Conservation (phyloP, 768 basidiomycete genomes). For the Guyanaporus albipodus region DNA sequence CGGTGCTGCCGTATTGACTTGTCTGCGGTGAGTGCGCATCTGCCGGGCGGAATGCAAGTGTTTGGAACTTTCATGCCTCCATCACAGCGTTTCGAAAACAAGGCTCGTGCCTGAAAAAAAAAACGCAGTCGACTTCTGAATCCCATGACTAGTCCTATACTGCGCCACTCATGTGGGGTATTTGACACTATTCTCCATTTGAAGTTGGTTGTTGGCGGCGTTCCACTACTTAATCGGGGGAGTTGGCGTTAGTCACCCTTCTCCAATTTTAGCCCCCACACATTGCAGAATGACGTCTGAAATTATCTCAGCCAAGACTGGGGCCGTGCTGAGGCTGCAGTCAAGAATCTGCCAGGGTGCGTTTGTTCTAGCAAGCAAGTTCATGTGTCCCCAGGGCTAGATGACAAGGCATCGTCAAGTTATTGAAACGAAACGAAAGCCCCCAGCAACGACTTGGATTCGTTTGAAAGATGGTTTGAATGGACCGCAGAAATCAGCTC, state of each 20-base stretch:
- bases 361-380: not conserved
- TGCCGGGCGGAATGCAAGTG: not conserved
- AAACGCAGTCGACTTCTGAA: not conserved
- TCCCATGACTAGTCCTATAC: not conserved
- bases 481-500: not conserved
- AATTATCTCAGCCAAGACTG: not conserved
- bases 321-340: not conserved
- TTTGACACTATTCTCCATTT: too few relatives aligned
- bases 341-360: not conserved
- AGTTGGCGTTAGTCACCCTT: not conserved
- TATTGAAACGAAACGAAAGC: not conserved
- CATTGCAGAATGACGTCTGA: not conserved
- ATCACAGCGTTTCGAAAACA: not conserved
- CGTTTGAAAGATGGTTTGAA: not conserved
- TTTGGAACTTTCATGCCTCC: not conserved
- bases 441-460: not conserved
- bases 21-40: not conserved
- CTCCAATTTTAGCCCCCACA: not conserved
- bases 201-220: too few relatives aligned
- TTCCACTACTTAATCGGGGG: not conserved
- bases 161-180: not conserved
- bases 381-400: not conserved
- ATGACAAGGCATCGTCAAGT: not conserved
- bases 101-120: constrained; percentile 1
- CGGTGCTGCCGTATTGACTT: not conserved